Conservation (phyloP, 179 eudicot genomes). For the Heliamphora pulchella region DNA sequence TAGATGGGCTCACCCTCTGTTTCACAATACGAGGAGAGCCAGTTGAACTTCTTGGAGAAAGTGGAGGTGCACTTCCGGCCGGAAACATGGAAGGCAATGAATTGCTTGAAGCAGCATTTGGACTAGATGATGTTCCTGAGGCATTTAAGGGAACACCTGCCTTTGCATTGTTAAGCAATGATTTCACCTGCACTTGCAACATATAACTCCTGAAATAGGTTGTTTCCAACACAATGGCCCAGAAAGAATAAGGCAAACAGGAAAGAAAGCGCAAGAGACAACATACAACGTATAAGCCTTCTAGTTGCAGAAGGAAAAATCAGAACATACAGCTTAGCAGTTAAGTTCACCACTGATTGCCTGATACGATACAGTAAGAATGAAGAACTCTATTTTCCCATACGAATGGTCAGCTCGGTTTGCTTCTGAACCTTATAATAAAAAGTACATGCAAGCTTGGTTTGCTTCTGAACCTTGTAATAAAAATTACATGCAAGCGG, state of each 20-base stretch:
- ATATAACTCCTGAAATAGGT: not conserved
- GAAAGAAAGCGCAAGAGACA: not conserved
- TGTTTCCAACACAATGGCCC: not conserved
- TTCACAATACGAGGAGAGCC: slow-evolving; percentile 86
- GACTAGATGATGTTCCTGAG: slow-evolving; percentile 55
- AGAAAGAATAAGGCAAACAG: not conserved
- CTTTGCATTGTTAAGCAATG: slow-evolving; percentile 79
- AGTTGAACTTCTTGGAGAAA: slow-evolving; percentile 95
- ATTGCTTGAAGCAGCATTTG: slow-evolving; percentile 58
- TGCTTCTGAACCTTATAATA: not conserved
- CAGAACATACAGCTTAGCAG: too few species aligned
- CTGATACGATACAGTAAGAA: too few species aligned
- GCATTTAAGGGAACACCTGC: slow-evolving; percentile 61
- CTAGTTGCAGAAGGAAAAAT: not conserved
- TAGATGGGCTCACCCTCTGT: slow-evolving; percentile 71
- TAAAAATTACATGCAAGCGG: not conserved
- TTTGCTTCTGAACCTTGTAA: not conserved
- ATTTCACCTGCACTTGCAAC: slow-evolving; percentile 53
- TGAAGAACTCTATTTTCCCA: too few species aligned
- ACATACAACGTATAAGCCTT: not conserved
- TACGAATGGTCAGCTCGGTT: not conserved
- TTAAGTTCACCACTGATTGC: not conserved
- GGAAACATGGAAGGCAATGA: slow-evolving; percentile 91
- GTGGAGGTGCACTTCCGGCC: slow-evolving; percentile 90
- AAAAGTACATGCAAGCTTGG: not conserved